phyloP scores from a whole-genome alignment of 2,329 filamentous ascomycete species.

The Sporothrix inflata region DNA sequence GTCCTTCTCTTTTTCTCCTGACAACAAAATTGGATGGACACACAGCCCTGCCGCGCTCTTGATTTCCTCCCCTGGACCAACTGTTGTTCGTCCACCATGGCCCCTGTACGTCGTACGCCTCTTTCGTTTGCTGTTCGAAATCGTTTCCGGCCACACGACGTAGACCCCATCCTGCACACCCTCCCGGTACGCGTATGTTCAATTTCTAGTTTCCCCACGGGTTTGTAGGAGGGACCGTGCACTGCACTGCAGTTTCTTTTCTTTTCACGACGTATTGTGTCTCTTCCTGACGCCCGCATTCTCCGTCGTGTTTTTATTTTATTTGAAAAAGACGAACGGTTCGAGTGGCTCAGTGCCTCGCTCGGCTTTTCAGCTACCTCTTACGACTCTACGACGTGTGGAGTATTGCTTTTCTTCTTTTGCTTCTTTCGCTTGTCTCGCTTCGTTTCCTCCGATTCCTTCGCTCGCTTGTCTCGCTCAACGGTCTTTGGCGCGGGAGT shows the following conservation, averaged over 20 bases:
- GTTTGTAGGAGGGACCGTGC: background rate
- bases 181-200: no score
- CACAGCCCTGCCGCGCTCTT: no score
- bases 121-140: no score
- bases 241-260: background rate
- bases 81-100: no score
- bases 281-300: background rate
- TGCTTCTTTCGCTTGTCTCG: background rate
- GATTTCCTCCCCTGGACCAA: no score
- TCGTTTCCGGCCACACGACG: no score
- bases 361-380: no score
- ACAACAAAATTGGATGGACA: no score
- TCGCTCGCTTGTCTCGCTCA: background rate
- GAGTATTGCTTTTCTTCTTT: background rate
- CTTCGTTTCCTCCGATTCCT: background rate
- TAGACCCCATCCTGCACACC: no score
- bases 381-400: no score
- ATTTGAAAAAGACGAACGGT: background rate
- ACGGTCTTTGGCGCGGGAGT: background rate
- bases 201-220: background rate
- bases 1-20: background rate
- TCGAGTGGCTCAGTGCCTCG: no score
- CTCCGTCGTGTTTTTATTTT: background rate
- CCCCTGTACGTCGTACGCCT: no score
- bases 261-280: background rate